A percentile compares a stretch with the other conserved stretches of the same genome.
Conservation (phyloP, 352 stramenopile genomes). For the Globisporangium yorkense region DNA sequence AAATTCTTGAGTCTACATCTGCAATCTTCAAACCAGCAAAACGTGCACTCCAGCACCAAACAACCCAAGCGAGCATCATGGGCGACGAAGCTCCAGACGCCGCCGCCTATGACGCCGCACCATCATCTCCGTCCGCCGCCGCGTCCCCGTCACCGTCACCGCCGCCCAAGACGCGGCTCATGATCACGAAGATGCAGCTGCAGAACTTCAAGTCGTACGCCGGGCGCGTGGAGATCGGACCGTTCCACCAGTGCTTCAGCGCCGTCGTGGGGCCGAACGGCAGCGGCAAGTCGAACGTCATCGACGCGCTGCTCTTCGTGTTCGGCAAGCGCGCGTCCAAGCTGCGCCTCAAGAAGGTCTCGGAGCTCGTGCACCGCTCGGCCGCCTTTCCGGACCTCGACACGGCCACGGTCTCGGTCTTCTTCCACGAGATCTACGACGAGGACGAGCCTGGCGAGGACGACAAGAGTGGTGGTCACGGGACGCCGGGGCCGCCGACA, state of each 20-base stretch:
- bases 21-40: no score
- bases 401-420: conserved; percentile 95
- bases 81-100: background rate
- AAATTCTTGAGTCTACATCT: no score
- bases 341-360: conserved; percentile 93
- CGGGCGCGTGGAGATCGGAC: conserved; percentile 93
- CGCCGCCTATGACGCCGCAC: background rate
- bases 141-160: conserved; percentile 8
- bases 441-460: conserved; percentile 23
- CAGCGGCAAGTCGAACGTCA: conserved; percentile 99
- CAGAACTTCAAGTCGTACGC: conserved; percentile 99
- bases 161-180: conserved; percentile 66
- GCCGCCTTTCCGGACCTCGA: conserved; percentile 88
- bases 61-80: background rate
- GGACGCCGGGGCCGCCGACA: background rate
- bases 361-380: conserved; percentile 98
- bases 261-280: conserved; percentile 98
- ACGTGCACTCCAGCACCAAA: no score
- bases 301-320: conserved; percentile 99
- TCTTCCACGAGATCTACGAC: conserved; percentile 97
- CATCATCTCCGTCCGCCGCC: background rate
- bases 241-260: conserved; percentile 99
- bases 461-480: background rate
- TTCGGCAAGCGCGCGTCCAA: conserved; percentile 99
- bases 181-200: conserved; percentile 97